Conservation (phyloP, 1,139 yeast genomes). For the Candida freyschussii region DNA sequence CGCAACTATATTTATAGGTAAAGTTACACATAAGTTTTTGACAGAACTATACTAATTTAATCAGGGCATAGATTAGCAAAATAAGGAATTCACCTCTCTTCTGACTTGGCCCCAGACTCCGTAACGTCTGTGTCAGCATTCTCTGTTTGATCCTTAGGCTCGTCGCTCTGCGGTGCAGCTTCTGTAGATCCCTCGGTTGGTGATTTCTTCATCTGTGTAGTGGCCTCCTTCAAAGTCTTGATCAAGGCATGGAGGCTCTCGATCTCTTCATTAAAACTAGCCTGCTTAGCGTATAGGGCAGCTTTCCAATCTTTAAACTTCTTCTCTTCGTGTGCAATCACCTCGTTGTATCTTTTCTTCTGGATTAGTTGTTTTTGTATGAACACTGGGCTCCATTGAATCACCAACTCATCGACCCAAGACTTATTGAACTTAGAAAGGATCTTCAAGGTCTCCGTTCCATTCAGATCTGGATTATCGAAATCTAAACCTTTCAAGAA, state of each 20-base stretch:
- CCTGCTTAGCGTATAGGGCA: constrained; percentile 53
- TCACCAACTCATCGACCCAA: constrained; percentile 35
- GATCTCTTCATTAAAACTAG: constrained; percentile 45
- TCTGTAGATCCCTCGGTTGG: no score
- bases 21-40: no score
- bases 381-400: constrained; percentile 45
- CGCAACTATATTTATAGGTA: no score
- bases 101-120: no score
- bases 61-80: no score
- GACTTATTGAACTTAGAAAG: constrained; percentile 37
- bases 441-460: constrained; percentile 31
- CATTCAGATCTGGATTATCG: constrained; percentile 28
- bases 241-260: constrained; percentile 5
- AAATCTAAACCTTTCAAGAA: constrained; percentile 24
- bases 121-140: no score
- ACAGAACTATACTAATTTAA: no score
- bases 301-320: constrained; percentile 64
- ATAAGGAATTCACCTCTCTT: no score
- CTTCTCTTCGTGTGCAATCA: constrained; percentile 49
- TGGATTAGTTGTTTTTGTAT: constrained; percentile 41
- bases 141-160: no score
- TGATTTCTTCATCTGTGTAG: no score
- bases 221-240: constrained; percentile 1
- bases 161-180: no score
- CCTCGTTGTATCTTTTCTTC: constrained; percentile 43